Conservation (phyloP, 2,329 filamentous ascomycete species). For the Hypoxylon sp. region DNA sequence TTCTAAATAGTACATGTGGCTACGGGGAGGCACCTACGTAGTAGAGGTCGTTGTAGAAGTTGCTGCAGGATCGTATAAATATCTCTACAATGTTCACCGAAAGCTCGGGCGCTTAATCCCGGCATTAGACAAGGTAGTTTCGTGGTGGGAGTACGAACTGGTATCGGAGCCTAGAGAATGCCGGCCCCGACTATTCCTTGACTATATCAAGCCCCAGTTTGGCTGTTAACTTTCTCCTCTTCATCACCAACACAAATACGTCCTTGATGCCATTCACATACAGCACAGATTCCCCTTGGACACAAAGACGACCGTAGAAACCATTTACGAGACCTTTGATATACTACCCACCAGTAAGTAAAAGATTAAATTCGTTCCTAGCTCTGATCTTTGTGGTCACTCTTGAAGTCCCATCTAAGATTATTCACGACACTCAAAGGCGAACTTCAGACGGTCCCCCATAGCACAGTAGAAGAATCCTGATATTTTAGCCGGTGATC, state of each 20-base stretch:
- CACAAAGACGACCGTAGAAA: conserved; percentile 27
- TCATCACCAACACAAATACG: not conserved
- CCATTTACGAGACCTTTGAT: conserved; percentile 20
- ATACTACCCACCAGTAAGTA: not conserved
- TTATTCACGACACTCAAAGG: conserved; percentile 41
- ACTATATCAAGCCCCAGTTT: conserved; percentile 6
- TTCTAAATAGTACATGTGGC: not conserved
- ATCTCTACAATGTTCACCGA: not conserved
- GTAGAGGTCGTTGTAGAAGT: not conserved
- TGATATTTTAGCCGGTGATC: conserved; percentile 35
- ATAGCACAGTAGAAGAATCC: conserved; percentile 27
- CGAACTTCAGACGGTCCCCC: conserved; percentile 19
- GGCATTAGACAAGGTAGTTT: not conserved
- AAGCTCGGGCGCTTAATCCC: not conserved
- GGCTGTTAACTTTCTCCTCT: conserved; percentile 3
- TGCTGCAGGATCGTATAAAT: not conserved
- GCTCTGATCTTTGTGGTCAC: conserved; percentile 29
- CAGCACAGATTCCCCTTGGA: not conserved
- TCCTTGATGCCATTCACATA: conserved; percentile 1
- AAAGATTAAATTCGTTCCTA: conserved; percentile 17
- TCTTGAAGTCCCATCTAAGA: conserved; percentile 35
- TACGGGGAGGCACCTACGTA: not conserved
- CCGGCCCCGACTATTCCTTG: not conserved
- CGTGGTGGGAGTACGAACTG: not conserved
- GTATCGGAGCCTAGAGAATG: not conserved